Conservation (phyloP, 148 eudicot species). For the Polygonum maritimum region DNA sequence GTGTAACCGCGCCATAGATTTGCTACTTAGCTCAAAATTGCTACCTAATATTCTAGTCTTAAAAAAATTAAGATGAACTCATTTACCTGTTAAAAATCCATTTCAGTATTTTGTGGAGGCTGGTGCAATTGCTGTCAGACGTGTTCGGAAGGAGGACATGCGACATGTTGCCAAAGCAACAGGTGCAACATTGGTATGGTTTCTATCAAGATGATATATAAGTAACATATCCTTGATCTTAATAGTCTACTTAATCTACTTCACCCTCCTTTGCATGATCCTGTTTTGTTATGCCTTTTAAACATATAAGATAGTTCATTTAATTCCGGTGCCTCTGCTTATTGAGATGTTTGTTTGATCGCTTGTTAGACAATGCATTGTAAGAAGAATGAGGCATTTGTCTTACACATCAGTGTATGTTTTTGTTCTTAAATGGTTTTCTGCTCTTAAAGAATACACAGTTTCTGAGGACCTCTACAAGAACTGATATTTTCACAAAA, state of each 20-base stretch:
- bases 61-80: not conserved
- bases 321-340: no score
- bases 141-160: constrained; percentile 87
- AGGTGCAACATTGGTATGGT: constrained; percentile 85
- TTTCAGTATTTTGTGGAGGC: constrained; percentile 94
- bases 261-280: no score
- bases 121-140: constrained; percentile 96
- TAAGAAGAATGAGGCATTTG: no score
- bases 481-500: no score
- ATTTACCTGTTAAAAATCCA: not conserved
- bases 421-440: no score
- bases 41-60: not conserved
- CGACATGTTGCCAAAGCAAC: constrained; percentile 99
- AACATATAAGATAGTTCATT: not conserved
- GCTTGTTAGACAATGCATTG: no score
- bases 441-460: no score
- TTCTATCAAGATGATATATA: not conserved
- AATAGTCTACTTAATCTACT: no score
- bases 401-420: no score
- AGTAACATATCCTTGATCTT: no score
- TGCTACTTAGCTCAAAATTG: not conserved
- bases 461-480: no score
- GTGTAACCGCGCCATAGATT: not conserved
- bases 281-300: not conserved
- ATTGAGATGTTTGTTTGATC: no score